Percentiles rank a stretch among this genome's conserved stretches.
Evolutionary conservation across 1,284 basidiomycete genomes (phyloP).

Genomic region (Ceratobasidium sp.): DNA sequence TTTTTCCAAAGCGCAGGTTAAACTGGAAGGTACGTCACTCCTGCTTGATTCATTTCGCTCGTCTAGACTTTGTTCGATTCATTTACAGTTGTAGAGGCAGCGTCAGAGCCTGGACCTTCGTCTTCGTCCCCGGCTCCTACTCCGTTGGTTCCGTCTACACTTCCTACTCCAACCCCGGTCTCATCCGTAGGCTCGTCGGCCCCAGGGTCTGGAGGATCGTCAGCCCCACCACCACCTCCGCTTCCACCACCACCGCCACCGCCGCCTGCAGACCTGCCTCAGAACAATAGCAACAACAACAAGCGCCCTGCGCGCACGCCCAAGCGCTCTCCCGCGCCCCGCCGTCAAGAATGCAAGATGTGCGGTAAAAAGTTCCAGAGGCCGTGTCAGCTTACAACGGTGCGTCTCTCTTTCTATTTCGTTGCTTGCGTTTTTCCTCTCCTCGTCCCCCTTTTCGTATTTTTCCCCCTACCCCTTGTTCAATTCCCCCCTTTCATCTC

Average conservation of each 20-base stretch:
- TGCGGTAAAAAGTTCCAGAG: slow-evolving; percentile 43
- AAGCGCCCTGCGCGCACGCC: slow-evolving; percentile 11
- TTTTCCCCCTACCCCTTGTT: too few species aligned
- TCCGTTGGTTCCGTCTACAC: background rate
- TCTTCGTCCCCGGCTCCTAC: background rate
- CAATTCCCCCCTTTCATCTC: too few species aligned
- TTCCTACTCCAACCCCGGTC: background rate
- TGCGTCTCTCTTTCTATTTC: slow-evolving; percentile 8
- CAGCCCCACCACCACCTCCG: too few species aligned
- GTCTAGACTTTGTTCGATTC: background rate
- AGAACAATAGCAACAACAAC: too few species aligned
- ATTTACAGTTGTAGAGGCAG: too few species aligned
- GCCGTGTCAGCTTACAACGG: slow-evolving; percentile 33
- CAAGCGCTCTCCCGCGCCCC: slow-evolving; percentile 26
- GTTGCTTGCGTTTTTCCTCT: too few species aligned
- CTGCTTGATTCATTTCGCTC: too few species aligned
- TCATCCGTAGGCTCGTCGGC: background rate
- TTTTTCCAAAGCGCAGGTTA: background rate
- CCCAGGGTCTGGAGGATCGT: background rate
- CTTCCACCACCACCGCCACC: too few species aligned
- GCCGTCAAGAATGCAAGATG: slow-evolving; percentile 30
- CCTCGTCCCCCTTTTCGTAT: background rate
- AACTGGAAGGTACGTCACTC: slow-evolving; percentile 18
- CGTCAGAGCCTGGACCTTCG: background rate
- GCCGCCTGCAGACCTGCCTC: too few species aligned